Evolutionary conservation across 768 basidiomycete species (phyloP), one percentile per base, ranked within the genome.

Genomic region (Boletus reticuloceps): DNA sequence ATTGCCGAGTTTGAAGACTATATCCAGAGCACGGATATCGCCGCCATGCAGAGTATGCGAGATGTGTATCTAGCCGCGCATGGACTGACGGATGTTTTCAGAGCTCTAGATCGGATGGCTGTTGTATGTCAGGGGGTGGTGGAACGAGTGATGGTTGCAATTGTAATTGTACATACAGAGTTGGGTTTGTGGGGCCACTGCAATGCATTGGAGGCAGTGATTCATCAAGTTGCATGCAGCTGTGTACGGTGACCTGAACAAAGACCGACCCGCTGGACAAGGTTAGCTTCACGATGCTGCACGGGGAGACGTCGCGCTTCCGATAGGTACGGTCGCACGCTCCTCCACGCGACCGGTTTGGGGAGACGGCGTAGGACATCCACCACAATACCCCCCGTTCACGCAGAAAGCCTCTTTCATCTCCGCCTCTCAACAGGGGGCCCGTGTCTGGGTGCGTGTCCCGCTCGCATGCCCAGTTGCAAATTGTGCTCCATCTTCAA

Each of bases 21-120:
- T 67, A 84, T 96, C 59, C 94, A 97, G 80, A 94, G 91, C 72
- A 79, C 89, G 31, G 94, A 98, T 71, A 72, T 98, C 59, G 86
- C 89, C 61, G 94, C 93, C 58, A 95, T 95, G 93, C 93, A 94
- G 74, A 94, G 91, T 93, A 70, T 49, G 62, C 51, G 32, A 5
- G 31, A 47, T 14, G 20, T 36, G 43, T 40, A 6, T 22, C 4
- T 11, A 1, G 12, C 25, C 14, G 29, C 43, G 22, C 5, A 20
- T 31, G 6, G 20, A 37, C 55, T 63, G 6, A 68, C 29, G 39
- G 31, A 3, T n/a, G 12, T 48, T 38, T 54, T 1, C 11, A 70
- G 69, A 70, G 42, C 51, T 70, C 1, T 70, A 67, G 51, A 43
- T 25, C 17, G 48, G 39, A 3, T 29, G 34, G 34, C 4, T 25